Conservation (phyloP, 305 asterid species). For the Solanum hybrid region DNA sequence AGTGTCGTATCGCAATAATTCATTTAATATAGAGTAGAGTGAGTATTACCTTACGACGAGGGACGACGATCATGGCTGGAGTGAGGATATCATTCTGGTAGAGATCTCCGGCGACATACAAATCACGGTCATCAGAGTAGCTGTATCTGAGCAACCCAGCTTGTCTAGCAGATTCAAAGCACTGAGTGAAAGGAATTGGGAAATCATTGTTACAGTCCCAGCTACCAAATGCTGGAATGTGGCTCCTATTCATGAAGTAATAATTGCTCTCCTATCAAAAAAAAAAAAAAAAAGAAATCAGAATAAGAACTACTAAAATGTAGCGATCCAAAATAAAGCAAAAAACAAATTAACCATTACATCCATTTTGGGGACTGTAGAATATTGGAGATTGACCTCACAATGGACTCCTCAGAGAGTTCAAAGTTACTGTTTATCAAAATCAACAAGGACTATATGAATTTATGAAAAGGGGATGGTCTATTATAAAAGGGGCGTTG, state of each 20-base stretch:
- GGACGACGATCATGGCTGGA: conserved; percentile 86
- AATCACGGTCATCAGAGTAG: conserved; percentile 53
- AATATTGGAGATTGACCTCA: neutral
- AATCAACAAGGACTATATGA: neutral
- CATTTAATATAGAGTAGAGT: no score
- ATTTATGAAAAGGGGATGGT: neutral
- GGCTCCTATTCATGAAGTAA: conserved; percentile 34
- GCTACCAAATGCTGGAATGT: conserved; percentile 92
- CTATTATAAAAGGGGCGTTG: neutral
- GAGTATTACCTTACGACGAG: conserved; percentile 26
- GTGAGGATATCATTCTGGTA: conserved; percentile 62
- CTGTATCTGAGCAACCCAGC: conserved; percentile 43
- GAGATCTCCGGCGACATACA: conserved; percentile 83
- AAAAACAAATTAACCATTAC: neutral
- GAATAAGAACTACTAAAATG: neutral
- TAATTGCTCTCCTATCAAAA: neutral
- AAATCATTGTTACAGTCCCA: conserved; percentile 56
- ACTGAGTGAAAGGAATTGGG: conserved; percentile 56
- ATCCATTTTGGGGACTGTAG: neutral
- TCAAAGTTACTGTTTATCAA: neutral
- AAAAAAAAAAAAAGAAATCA: neutral
- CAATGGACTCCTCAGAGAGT: neutral
- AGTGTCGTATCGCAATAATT: neutral
- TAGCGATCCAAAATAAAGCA: neutral
- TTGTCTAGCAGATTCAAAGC: conserved; percentile 68